A percentile compares a stretch with the other conserved stretches of the same genome.
phyloP scores from a whole-genome alignment of 176 grass and related monocot genomes.

The Rhynchospora breviuscula region DNA sequence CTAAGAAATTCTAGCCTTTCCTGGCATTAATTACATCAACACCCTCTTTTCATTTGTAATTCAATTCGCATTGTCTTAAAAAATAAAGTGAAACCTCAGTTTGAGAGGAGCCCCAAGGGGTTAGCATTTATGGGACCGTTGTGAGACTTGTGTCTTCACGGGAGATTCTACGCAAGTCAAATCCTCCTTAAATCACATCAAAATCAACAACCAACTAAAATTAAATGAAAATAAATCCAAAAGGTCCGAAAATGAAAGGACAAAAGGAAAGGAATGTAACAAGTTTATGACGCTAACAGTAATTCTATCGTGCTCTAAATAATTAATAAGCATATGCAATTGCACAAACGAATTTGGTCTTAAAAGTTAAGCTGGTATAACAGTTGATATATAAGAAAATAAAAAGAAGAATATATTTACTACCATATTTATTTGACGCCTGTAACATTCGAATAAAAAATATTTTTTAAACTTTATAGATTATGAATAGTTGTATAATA shows the following conservation, averaged over 20 bases:
- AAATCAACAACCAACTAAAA: not conserved
- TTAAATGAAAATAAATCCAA: not conserved
- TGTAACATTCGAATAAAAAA: too few relatives aligned
- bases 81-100: not conserved
- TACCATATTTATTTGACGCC: too few relatives aligned
- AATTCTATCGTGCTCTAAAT: not conserved
- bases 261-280: not conserved
- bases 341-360: too few relatives aligned
- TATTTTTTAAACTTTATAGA: too few relatives aligned
- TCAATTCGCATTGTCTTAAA: not conserved
- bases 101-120: not conserved
- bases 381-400: too few relatives aligned
- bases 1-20: not conserved
- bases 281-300: not conserved
- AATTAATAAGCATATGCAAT: too few relatives aligned
- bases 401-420: too few relatives aligned
- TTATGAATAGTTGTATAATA: too few relatives aligned
- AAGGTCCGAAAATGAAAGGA: not conserved
- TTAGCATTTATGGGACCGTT: constrained; percentile 16
- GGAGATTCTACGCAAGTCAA: constrained; percentile 11
- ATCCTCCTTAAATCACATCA: not conserved
- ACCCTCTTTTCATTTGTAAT: not conserved
- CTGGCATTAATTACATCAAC: not conserved
- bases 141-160: constrained; percentile 13
- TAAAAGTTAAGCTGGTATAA: too few relatives aligned